These are phyloP conservation scores for Pythium dissimile DNA, from an alignment of 352 stramenopile species.

Conservation along the genomic window DNA sequence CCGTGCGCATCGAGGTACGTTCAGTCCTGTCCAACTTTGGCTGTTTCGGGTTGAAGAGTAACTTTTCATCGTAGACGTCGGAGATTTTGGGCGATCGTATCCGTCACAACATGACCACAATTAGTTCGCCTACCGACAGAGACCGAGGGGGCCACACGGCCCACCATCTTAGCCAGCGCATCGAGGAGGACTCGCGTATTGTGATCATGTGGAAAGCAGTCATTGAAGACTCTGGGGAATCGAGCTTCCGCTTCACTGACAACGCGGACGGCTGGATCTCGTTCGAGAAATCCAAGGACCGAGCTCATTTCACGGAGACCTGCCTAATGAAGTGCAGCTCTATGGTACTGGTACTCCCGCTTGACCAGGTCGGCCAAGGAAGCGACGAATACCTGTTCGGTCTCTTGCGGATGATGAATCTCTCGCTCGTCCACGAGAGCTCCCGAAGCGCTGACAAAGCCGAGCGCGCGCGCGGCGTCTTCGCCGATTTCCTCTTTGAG, in stretches of 20 bases:
- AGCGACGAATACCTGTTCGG: background rate
- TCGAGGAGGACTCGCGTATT: constrained; percentile 8
- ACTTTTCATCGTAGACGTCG: background rate
- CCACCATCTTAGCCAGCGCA: constrained; percentile 6
- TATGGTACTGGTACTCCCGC: constrained; percentile 7
- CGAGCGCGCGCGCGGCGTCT: constrained; percentile 6
- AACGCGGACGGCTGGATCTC: constrained; percentile 18
- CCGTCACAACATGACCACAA: background rate
- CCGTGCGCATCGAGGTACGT: background rate
- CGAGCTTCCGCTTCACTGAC: background rate
- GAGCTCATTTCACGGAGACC: background rate
- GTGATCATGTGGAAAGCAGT: constrained; percentile 20
- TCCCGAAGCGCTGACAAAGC: background rate
- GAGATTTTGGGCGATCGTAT: constrained; percentile 8
- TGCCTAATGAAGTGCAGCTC: constrained; percentile 21
- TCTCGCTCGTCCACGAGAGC: background rate
- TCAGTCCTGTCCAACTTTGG: too few species aligned
- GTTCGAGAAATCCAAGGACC: constrained; percentile 6
- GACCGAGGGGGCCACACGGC: background rate
- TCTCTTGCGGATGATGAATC: constrained; percentile 6
- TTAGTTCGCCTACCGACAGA: background rate
- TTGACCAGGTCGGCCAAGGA: background rate
- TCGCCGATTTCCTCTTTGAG: constrained; percentile 20
- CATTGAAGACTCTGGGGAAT: background rate
- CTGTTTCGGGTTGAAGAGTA: background rate